Evolutionary conservation across 345 rosid genomes (phyloP).

Genomic region (Orychophragmus violaceus): DNA sequence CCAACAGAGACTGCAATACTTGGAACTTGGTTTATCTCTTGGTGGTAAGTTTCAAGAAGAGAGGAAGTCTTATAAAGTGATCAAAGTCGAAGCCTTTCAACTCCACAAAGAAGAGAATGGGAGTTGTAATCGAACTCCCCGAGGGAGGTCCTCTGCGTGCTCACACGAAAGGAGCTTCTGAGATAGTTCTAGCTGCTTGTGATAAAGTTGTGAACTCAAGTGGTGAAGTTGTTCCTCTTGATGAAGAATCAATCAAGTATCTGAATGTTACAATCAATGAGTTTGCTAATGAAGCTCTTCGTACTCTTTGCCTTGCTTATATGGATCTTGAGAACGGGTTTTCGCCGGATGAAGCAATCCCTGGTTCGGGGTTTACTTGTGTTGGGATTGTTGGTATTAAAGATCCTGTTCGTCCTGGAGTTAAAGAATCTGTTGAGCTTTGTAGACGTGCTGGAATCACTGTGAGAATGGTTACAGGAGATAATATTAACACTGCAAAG

Average conservation of each 20-base stretch:
- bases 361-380: conserved; percentile 59
- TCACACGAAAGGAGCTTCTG: conserved; percentile 89
- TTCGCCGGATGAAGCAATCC: conserved; percentile 52
- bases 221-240: conserved; percentile 70
- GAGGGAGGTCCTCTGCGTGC: conserved; percentile 55
- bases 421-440: conserved; percentile 75
- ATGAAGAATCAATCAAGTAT: conserved; percentile 48
- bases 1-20: conserved; percentile 84
- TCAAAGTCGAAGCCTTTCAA: conserved; percentile 89
- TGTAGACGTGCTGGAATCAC: conserved; percentile 87
- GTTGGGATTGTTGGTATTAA: conserved; percentile 89
- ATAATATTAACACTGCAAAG: conserved; percentile 83
- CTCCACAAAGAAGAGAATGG: conserved; percentile 91
- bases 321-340: conserved; percentile 51
- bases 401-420: conserved; percentile 95
- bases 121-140: conserved; percentile 63
- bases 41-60: conserved; percentile 72
- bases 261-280: conserved; percentile 62
- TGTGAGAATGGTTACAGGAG: conserved; percentile 94
- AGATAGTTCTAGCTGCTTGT: conserved; percentile 77
- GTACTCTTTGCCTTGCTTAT: conserved; percentile 80
- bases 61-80: conserved; percentile 44
- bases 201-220: conserved; percentile 59
- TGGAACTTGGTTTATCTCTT: conserved; percentile 73
- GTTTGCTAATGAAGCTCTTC: conserved; percentile 83